phyloP scores from a whole-genome alignment of 129 eudicot species.

The Tanacetum coccineum region DNA sequence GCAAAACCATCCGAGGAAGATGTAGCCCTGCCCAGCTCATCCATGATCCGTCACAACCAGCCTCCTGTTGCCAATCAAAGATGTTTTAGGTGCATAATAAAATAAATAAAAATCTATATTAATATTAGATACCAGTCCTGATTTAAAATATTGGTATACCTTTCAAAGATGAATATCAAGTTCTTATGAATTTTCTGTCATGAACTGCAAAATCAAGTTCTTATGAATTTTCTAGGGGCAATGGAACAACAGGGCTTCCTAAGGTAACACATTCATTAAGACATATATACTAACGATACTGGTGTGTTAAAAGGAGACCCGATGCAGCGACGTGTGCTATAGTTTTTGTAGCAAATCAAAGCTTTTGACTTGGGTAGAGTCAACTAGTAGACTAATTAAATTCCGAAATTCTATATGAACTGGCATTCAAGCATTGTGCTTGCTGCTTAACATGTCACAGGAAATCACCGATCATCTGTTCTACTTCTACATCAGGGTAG shows the following conservation, averaged over 20 bases:
- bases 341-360: neutral
- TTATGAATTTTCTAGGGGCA: slow-evolving; percentile 7
- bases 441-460: no score
- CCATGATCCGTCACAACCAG: slow-evolving; percentile 90
- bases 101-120: neutral
- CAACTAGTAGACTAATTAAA: no score
- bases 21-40: slow-evolving; percentile 97
- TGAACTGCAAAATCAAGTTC: slow-evolving; percentile 60
- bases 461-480: no score
- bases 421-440: no score
- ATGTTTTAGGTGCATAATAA: neutral
- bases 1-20: slow-evolving; percentile 98
- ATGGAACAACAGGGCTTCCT: neutral
- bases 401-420: no score
- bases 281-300: neutral
- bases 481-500: no score
- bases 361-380: neutral
- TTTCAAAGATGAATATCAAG: no score
- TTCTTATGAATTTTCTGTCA: no score
- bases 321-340: neutral
- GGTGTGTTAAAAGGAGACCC: neutral
- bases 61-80: slow-evolving; percentile 55
- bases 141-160: slow-evolving; percentile 42
- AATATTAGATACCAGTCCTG: neutral
- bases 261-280: slow-evolving; percentile 7